Evolutionary conservation across 345 rosid genomes (phyloP), one percentile per base, ranked within the genome.

Genomic region (Iberis pinnata): DNA sequence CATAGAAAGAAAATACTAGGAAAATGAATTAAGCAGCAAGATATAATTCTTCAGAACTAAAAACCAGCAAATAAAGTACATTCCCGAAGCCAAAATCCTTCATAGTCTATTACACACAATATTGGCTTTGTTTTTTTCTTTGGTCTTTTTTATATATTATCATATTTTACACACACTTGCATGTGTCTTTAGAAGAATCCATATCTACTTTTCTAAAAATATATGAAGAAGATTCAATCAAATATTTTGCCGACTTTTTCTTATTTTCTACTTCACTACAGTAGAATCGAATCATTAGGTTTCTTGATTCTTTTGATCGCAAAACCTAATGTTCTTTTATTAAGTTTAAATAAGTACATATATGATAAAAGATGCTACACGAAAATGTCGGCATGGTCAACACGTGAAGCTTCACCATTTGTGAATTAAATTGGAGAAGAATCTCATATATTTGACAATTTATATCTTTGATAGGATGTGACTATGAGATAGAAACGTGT

Each of bases 401-500:
- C 67, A 62, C 53, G 67, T 22, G 29, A 62, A 18, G 40, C 17
- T 62, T 62, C 67, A 58, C 35, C 46, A 37, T 18, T 27, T 45
- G 25, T 63, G 42, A 27, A 48, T 2, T 27, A 7, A 11, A 53
- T 53, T 53, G 33, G 61, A 12, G 24, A 46, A 45, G 32, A 16
- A 8, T 2, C 12, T 4, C 1, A 46, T 45, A 19, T 43, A 33
- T 49, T 13, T 20, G 50, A 41, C 39, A 59, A 6, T 59, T n/a
- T n/a, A n/a, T n/a, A n/a, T n/a, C n/a, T n/a, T n/a, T n/a, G n/a
- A n/a, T n/a, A n/a, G n/a, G n/a, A n/a, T n/a, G n/a, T n/a, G n/a
- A n/a, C n/a, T n/a, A n/a, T n/a, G n/a, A n/a, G n/a, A n/a, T n/a
- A n/a, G n/a, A n/a, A n/a, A n/a, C n/a, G n/a, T n/a, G n/a, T n/a